Percentiles rank a stretch among this genome's conserved stretches.
These are phyloP conservation scores for Fusarium continuum DNA, from an alignment of 2,329 filamentous ascomycete species.

Conservation along the genomic window DNA sequence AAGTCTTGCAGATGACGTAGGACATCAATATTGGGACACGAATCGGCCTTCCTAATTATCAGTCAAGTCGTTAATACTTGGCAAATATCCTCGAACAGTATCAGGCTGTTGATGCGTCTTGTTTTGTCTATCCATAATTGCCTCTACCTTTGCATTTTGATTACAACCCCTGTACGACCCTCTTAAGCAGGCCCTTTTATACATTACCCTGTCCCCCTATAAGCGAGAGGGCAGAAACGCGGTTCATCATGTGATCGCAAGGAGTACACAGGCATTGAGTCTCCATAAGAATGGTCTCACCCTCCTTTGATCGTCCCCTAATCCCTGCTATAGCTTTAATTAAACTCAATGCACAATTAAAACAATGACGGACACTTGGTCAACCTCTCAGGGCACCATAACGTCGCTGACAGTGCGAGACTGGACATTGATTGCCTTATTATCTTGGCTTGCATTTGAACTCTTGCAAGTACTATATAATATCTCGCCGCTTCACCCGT, in stretches of 20 bases:
- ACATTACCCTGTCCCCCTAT: too few species aligned
- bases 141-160: too few species aligned
- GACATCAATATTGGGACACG: too few species aligned
- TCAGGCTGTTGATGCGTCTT: too few species aligned
- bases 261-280: background rate
- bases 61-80: too few species aligned
- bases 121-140: too few species aligned
- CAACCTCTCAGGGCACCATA: background rate
- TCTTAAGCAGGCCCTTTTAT: too few species aligned
- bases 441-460: background rate
- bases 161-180: too few species aligned
- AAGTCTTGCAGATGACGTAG: too few species aligned
- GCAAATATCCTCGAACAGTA: too few species aligned
- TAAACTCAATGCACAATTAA: background rate
- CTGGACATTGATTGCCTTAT: background rate
- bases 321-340: background rate
- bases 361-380: background rate
- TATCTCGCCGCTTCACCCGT: constrained; percentile 14
- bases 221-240: too few species aligned
- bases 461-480: constrained; percentile 6
- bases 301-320: background rate
- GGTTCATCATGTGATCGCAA: background rate
- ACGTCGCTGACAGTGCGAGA: background rate
- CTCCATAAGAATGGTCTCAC: background rate
- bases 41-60: too few species aligned